Conservation (phyloP, 164 flowering plant genomes). For the Litsea cubeba region DNA sequence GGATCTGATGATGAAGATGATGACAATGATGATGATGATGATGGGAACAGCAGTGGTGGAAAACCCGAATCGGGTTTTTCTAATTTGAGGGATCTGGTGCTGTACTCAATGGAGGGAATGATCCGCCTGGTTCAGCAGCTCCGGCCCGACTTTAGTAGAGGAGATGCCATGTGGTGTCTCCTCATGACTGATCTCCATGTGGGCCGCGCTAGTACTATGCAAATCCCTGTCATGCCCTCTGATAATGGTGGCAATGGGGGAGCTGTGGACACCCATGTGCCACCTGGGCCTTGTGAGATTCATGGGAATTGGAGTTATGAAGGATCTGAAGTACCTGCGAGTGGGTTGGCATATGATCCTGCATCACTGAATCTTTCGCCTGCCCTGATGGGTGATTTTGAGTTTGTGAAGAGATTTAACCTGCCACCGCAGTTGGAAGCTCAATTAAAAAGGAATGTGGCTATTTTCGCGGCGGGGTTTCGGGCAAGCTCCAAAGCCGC, state of each 20-base stretch:
- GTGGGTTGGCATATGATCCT: conserved; percentile 42
- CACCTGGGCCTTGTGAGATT: conserved; percentile 60
- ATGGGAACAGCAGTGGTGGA: conserved; percentile 20
- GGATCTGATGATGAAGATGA: background rate
- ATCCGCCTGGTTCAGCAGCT: conserved; percentile 73
- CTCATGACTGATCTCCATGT: conserved; percentile 93
- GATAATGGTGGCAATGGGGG: conserved; percentile 24
- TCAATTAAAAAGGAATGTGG: conserved; percentile 73
- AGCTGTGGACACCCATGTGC: conserved; percentile 21
- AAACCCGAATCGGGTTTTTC: conserved; percentile 38
- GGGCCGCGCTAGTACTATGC: conserved; percentile 77
- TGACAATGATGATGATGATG: conserved; percentile 1
- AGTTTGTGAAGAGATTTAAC: conserved; percentile 79
- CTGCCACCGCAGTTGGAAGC: conserved; percentile 77
- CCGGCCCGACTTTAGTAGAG: conserved; percentile 75
- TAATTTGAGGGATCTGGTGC: conserved; percentile 81
- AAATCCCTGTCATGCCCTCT: conserved; percentile 46
- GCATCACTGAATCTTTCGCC: conserved; percentile 32
- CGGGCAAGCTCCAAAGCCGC: conserved; percentile 50
- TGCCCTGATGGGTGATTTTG: conserved; percentile 44
- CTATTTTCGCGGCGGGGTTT: conserved; percentile 75
- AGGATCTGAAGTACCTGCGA: conserved; percentile 14
- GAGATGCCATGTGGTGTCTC: conserved; percentile 98
- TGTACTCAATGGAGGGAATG: conserved; percentile 77
- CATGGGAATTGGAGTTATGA: conserved; percentile 90